Percentiles rank a stretch among this genome's conserved stretches.
Evolutionary conservation across 805 yeast species (phyloP).

Genomic region (Monosporozyma aerobia): DNA sequence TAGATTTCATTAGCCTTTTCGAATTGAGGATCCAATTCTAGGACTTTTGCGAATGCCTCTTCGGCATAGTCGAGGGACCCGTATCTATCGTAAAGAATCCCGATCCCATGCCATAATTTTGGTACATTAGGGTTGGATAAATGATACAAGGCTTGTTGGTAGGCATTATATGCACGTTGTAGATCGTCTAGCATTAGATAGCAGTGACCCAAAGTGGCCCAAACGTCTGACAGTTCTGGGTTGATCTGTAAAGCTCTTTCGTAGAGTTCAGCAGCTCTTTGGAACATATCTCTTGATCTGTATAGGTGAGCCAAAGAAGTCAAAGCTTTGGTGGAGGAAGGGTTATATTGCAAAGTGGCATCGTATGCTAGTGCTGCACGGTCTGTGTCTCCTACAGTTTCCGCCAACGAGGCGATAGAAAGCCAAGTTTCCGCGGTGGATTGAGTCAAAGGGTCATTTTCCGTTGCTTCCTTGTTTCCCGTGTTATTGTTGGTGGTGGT

Average conservation of each 20-base stretch:
- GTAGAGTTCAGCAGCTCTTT: conserved; percentile 89
- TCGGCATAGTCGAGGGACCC: conserved; percentile 96
- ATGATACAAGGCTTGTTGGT: conserved; percentile 90
- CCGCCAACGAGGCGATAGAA: conserved; percentile 84
- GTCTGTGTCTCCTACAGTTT: conserved; percentile 78
- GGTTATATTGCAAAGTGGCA: conserved; percentile 75
- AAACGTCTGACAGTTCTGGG: conserved; percentile 88
- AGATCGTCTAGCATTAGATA: conserved; percentile 93
- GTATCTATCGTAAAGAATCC: conserved; percentile 90
- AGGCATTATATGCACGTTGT: conserved; percentile 91
- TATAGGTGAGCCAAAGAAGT: conserved; percentile 82
- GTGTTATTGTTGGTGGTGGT: neutral
- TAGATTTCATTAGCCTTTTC: conserved; percentile 95
- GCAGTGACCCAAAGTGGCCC: conserved; percentile 97
- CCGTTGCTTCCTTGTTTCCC: conserved; percentile 6
- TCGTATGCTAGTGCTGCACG: conserved; percentile 85
- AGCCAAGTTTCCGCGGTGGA: conserved; percentile 81
- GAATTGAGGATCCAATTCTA: conserved; percentile 91
- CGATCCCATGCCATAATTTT: conserved; percentile 97
- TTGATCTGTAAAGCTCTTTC: conserved; percentile 74
- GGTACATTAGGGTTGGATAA: conserved; percentile 91
- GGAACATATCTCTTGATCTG: conserved; percentile 81
- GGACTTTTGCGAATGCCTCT: conserved; percentile 92
- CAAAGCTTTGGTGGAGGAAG: conserved; percentile 76
- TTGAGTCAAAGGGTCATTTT: conserved; percentile 31